phyloP scores from a whole-genome alignment of 805 yeast genomes.

The Maudiozyma pseudohumilis region DNA sequence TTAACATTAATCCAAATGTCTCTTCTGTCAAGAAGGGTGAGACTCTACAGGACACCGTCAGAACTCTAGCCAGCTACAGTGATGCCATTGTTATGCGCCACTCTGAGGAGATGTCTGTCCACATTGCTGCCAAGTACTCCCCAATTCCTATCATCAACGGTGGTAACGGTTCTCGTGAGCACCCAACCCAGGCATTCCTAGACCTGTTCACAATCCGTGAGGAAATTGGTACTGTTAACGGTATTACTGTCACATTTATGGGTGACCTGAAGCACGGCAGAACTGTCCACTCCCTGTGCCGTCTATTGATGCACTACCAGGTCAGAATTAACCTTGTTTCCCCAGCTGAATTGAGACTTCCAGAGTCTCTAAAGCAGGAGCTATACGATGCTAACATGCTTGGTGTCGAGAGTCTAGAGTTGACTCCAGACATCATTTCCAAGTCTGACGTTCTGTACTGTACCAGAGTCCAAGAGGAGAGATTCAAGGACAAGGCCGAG shows the following conservation, averaged over 20 bases:
- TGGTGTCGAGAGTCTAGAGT: slow-evolving; percentile 59
- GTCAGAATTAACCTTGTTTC: slow-evolving; percentile 87
- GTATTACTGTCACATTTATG: slow-evolving; percentile 96
- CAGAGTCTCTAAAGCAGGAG: slow-evolving; percentile 60
- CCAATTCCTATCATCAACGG: slow-evolving; percentile 97
- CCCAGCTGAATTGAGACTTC: slow-evolving; percentile 81
- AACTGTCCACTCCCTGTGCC: slow-evolving; percentile 94
- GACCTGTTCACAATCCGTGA: slow-evolving; percentile 97
- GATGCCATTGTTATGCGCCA: slow-evolving; percentile 97
- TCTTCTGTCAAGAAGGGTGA: slow-evolving; percentile 99
- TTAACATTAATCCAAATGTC: slow-evolving; percentile 70
- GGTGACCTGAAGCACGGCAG: slow-evolving; percentile 98
- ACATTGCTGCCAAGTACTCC: slow-evolving; percentile 89
- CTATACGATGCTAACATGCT: slow-evolving; percentile 60
- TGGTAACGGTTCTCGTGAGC: slow-evolving; percentile 97
- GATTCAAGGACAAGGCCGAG: slow-evolving; percentile 67
- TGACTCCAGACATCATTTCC: slow-evolving; percentile 78
- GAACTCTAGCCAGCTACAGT: slow-evolving; percentile 89
- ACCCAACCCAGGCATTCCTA: slow-evolving; percentile 96
- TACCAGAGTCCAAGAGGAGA: slow-evolving; percentile 96
- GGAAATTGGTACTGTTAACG: slow-evolving; percentile 96
- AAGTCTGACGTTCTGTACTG: slow-evolving; percentile 93
- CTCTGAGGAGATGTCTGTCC: slow-evolving; percentile 86
- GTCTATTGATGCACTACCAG: slow-evolving; percentile 82
- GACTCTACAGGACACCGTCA: slow-evolving; percentile 90